Evolutionary conservation across 1,284 basidiomycete genomes (phyloP), one percentile per base, ranked within the genome.

Genomic region (Trametes hirsuta): DNA sequence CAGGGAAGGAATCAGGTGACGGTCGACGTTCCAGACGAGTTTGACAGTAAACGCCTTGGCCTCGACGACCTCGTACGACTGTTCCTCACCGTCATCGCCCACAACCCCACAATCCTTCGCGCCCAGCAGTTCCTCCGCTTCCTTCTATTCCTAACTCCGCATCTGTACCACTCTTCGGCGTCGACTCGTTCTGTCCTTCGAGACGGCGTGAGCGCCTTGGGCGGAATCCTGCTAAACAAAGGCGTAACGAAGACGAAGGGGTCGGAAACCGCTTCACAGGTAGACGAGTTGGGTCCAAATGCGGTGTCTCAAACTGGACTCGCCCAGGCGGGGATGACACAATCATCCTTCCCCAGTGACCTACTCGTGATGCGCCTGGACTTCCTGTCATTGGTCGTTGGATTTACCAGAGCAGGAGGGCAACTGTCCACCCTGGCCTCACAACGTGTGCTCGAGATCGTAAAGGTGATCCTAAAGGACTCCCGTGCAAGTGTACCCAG

Each of bases 1-100:
- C 59, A 63, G 35, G 70, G 67, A 21, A 68, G 68, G 45, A 59
- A 63, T 22, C 64, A 70, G 24, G 56, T 68, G 14, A 66, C 66
- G 8, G 72, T 84, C 59, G 77, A 82, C 44, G 75, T 84, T 52
- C 84, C 79, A 0, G 83, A 90, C 46, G 83, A 87, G 68, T 87
- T 88, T 61, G 87, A 88, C 69, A 78, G 79, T 34, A 79, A 78
- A 60, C 73, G 80, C 2, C 80, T 93, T 22, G 79, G 79, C 9
- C 79, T 86, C 63, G 88, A 89, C 59, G 82, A 93, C 67, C 80
- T 93, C 42, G 82, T 91, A 36, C 82, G 85, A 24, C 79, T 94
- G 12, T 85, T 93, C 68, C 79, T 93, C 35, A 93, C 91, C 2
- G 87, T 93, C 61, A 91, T 94, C 56, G 90, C 90, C 2, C 87